phyloP scores from a whole-genome alignment of 2,329 filamentous ascomycete species.

The Penicillium sp. region DNA sequence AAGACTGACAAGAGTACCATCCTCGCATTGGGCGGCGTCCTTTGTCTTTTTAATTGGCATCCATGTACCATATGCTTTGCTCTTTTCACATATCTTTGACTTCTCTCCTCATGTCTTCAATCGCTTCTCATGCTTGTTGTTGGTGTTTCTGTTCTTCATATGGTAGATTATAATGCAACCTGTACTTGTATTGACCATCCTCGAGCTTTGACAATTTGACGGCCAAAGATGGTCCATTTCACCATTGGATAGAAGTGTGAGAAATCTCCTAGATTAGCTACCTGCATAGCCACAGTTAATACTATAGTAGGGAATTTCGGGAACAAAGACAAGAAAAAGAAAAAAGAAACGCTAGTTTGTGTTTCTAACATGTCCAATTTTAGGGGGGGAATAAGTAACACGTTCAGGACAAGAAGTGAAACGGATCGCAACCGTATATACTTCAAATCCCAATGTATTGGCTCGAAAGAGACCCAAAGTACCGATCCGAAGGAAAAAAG shows the following conservation, averaged over 20 bases:
- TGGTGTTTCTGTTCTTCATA: conserved; percentile 3
- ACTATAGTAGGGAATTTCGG: too few relatives aligned
- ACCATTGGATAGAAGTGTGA: too few relatives aligned
- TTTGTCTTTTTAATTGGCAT: conserved; percentile 13
- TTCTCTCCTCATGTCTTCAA: conserved; percentile 25
- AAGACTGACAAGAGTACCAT: conserved; percentile 18
- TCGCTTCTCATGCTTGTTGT: too few relatives aligned
- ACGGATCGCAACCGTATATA: conserved; percentile 14
- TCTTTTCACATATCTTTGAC: conserved; percentile 12
- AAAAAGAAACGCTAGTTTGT: too few relatives aligned
- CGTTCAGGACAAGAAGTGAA: too few relatives aligned
- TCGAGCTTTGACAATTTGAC: too few relatives aligned
- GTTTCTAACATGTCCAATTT: too few relatives aligned
- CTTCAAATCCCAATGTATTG: conserved; percentile 21
- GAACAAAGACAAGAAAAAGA: too few relatives aligned
- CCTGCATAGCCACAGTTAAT: too few relatives aligned
- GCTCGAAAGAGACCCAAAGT: neutral
- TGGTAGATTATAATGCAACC: conserved; percentile 10
- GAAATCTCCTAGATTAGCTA: too few relatives aligned
- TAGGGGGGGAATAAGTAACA: conserved; percentile 15
- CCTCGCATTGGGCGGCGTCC: conserved; percentile 32
- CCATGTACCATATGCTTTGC: conserved; percentile 19
- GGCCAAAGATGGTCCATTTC: too few relatives aligned
- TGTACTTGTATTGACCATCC: too few relatives aligned
- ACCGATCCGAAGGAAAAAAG: conserved; percentile 7